Conservation (phyloP, 2,329 filamentous ascomycete species). For the Exophiala alcalophila region DNA sequence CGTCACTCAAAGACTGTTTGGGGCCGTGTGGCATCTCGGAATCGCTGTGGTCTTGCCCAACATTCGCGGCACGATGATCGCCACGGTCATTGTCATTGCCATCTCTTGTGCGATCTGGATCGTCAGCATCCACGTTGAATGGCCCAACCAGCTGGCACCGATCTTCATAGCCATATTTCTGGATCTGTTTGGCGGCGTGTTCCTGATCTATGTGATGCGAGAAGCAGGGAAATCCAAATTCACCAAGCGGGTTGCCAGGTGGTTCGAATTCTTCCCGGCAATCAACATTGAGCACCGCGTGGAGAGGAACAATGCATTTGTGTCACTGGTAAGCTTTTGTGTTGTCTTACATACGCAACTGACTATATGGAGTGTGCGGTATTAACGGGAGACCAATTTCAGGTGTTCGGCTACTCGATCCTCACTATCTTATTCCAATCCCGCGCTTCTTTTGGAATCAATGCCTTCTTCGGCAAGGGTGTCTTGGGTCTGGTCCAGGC, state of each 20-base stretch:
- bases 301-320: conserved; percentile 63
- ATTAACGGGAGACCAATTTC: too few species aligned
- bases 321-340: conserved; percentile 54
- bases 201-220: conserved; percentile 42
- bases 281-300: conserved; percentile 66
- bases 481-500: conserved; percentile 49
- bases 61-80: conserved; percentile 56
- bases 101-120: conserved; percentile 59
- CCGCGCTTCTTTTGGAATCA: conserved; percentile 22
- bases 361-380: too few species aligned
- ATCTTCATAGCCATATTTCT: conserved; percentile 57
- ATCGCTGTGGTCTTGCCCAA: conserved; percentile 47
- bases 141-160: conserved; percentile 54
- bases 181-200: conserved; percentile 50
- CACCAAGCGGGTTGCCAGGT: conserved; percentile 11
- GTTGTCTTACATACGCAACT: too few species aligned
- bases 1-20: conserved; percentile 56
- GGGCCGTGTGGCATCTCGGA: conserved; percentile 41
- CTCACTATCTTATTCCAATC: conserved; percentile 47
- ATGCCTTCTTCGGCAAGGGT: conserved; percentile 59
- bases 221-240: not conserved
- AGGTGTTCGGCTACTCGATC: conserved; percentile 58
- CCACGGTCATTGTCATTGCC: conserved; percentile 44
- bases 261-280: conserved; percentile 60
- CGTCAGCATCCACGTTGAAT: conserved; percentile 55